Evolutionary conservation across 352 stramenopile species (phyloP).

Genomic region (Phytophthora cactorum): DNA sequence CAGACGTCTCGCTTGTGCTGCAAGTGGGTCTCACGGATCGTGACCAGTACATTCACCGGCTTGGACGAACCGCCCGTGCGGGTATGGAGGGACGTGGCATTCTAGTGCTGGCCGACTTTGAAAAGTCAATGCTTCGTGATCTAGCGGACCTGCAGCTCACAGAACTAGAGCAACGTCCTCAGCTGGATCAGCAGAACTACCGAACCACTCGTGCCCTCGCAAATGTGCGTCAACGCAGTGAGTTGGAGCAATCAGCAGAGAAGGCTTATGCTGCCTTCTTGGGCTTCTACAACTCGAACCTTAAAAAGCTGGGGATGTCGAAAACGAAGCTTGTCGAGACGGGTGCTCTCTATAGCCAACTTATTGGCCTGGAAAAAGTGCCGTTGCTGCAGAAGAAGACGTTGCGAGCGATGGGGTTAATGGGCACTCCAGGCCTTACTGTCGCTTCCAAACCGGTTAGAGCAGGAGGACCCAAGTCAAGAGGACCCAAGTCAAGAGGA

Average conservation of each 20-base stretch:
- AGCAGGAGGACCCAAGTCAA: conserved; percentile 12
- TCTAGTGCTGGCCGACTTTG: conserved; percentile 88
- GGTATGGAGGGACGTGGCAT: conserved; percentile 86
- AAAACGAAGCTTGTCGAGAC: conserved; percentile 76
- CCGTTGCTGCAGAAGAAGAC: conserved; percentile 87
- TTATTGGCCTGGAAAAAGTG: conserved; percentile 66
- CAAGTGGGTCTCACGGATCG: conserved; percentile 87
- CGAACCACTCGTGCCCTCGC: conserved; percentile 43
- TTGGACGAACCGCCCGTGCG: conserved; percentile 93
- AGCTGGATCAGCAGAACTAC: conserved; percentile 34
- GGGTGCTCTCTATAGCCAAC: conserved; percentile 66
- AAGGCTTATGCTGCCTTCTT: conserved; percentile 95
- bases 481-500: conserved; percentile 5
- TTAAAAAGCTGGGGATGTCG: conserved; percentile 61
- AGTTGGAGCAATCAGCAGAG: conserved; percentile 75
- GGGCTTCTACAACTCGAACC: conserved; percentile 93
- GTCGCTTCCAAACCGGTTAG: conserved; percentile 26
- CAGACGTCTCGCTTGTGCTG: conserved; percentile 91
- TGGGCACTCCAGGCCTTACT: conserved; percentile 71
- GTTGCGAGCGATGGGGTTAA: conserved; percentile 82
- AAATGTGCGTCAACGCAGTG: conserved; percentile 39
- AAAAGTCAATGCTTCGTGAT: conserved; percentile 76
- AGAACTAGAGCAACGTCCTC: conserved; percentile 32
- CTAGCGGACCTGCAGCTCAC: conserved; percentile 72
- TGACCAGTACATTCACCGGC: conserved; percentile 96